Percentiles rank a stretch among this genome's conserved stretches.
These are phyloP conservation scores for Clarireedia homoeocarpa DNA, from an alignment of 2,329 filamentous ascomycete genomes.

Conservation along the genomic window DNA sequence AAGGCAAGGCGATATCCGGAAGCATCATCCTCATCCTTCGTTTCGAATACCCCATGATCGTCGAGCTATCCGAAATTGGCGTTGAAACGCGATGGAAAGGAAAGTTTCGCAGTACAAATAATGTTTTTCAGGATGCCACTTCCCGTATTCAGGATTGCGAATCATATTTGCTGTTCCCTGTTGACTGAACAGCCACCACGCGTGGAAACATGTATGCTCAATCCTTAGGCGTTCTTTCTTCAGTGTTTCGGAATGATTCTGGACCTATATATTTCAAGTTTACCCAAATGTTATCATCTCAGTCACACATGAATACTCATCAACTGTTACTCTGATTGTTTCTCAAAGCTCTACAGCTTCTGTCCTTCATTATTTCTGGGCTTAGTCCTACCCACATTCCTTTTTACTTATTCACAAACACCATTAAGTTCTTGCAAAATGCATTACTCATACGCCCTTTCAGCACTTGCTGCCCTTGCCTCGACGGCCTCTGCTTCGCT, in stretches of 20 bases:
- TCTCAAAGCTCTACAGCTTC: slow-evolving; percentile 1
- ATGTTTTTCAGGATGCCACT: background rate
- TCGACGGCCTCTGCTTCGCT: slow-evolving; percentile 7
- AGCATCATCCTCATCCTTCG: slow-evolving; percentile 2
- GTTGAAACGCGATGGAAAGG: background rate
- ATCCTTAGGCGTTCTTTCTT: background rate
- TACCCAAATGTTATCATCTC: background rate
- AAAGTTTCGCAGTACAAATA: background rate
- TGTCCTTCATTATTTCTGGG: background rate
- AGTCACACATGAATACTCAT: background rate
- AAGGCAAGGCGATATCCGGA: background rate
- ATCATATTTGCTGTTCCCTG: background rate
- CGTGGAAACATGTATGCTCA: background rate
- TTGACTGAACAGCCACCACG: background rate
- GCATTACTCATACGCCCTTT: slow-evolving; percentile 2
- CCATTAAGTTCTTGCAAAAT: background rate
- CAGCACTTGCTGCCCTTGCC: slow-evolving; percentile 6
- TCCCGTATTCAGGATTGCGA: slow-evolving; percentile 2
- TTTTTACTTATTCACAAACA: background rate
- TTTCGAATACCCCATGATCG: background rate
- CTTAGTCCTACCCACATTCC: slow-evolving; percentile 6
- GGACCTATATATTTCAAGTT: background rate
- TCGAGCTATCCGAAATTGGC: no score
- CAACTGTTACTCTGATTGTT: background rate
- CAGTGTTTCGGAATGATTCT: background rate